phyloP scores from a whole-genome alignment of 2,329 filamentous ascomycete species.

The Bipolaris sorokiniana region DNA sequence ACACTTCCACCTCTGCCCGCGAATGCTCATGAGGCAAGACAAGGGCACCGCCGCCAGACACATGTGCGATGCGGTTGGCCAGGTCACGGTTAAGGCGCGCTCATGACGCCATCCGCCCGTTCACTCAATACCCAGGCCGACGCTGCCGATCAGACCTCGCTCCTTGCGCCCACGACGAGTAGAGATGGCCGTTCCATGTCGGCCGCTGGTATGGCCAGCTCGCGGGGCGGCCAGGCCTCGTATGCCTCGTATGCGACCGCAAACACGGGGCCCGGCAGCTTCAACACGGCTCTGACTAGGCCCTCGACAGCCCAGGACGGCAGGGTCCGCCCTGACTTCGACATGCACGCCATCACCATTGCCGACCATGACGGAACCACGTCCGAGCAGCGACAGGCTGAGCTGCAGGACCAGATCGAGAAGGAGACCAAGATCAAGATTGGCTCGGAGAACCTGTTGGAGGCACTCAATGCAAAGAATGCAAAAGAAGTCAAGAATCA shows the following conservation, averaged over 20 bases:
- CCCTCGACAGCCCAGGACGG: constrained; percentile 71
- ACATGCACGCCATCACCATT: constrained; percentile 57
- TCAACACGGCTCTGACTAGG: constrained; percentile 79
- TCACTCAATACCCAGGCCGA: constrained; percentile 49
- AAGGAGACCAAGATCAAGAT: constrained; percentile 98
- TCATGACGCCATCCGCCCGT: constrained; percentile 52
- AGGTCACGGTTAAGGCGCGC: constrained; percentile 48
- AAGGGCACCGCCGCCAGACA: constrained; percentile 34
- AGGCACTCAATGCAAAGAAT: constrained; percentile 92
- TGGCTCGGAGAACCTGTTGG: constrained; percentile 95
- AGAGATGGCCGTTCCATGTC: constrained; percentile 65
- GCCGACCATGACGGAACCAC: constrained; percentile 67
- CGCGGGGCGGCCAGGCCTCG: constrained; percentile 66
- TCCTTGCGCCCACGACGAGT: constrained; percentile 53
- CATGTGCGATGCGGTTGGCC: constrained; percentile 48
- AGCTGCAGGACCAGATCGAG: constrained; percentile 82
- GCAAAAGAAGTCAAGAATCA: constrained; percentile 87
- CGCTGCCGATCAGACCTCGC: constrained; percentile 47
- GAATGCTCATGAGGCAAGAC: constrained; percentile 45
- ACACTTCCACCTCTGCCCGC: constrained; percentile 24
- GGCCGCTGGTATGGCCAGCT: constrained; percentile 61
- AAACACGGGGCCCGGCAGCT: constrained; percentile 74
- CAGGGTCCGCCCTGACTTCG: constrained; percentile 62
- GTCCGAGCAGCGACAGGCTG: constrained; percentile 75
- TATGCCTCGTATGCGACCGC: constrained; percentile 72